phyloP scores from a whole-genome alignment of 169 alveolate species.

The Babesia ovis region DNA sequence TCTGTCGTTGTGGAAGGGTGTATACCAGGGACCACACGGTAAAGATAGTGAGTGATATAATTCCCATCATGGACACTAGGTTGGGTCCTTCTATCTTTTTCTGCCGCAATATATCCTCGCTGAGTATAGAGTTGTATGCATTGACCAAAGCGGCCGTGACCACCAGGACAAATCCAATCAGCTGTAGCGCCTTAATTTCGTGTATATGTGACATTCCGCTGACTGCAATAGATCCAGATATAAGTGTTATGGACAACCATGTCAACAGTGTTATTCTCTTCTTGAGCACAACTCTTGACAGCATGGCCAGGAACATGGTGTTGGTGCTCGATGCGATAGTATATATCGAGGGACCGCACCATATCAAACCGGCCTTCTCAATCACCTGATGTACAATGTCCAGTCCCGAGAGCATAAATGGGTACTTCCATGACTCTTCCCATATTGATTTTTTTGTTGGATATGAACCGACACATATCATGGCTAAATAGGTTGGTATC shows the following conservation, averaged over 20 bases:
- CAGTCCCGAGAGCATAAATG: constrained; percentile 45
- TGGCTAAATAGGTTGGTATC: constrained; percentile 64
- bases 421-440: constrained; percentile 67
- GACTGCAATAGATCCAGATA: constrained; percentile 57
- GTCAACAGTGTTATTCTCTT: constrained; percentile 31
- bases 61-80: constrained; percentile 69
- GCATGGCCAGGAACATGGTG: constrained; percentile 64
- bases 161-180: constrained; percentile 52
- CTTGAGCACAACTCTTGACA: constrained; percentile 41
- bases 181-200: constrained; percentile 34
- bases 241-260: constrained; percentile 52
- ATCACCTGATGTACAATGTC: constrained; percentile 66
- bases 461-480: constrained; percentile 66
- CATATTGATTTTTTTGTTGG: constrained; percentile 63
- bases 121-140: constrained; percentile 58
- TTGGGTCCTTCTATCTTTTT: constrained; percentile 66
- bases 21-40: constrained; percentile 52
- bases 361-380: constrained; percentile 66
- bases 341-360: constrained; percentile 66
- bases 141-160: constrained; percentile 56
- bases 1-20: constrained; percentile 59
- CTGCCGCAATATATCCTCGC: constrained; percentile 49
- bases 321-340: constrained; percentile 66
- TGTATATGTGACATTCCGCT: constrained; percentile 50
- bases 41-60: constrained; percentile 51